These are phyloP conservation scores for Ogataea nakhonphanomensis DNA, from an alignment of 805 yeast species.

Conservation along the genomic window DNA sequence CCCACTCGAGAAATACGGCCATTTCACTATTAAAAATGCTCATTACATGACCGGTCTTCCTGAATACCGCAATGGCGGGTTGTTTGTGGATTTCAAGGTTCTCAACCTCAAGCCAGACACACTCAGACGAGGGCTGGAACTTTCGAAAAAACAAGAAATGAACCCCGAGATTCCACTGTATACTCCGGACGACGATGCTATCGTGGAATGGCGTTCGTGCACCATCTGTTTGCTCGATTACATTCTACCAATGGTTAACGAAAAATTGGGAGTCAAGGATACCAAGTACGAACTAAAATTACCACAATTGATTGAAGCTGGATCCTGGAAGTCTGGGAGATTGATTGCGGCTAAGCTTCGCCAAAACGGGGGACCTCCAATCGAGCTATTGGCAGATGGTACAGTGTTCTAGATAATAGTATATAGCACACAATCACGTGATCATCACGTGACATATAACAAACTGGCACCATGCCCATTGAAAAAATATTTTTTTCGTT, in stretches of 20 bases:
- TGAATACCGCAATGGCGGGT: conserved; percentile 64
- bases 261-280: conserved; percentile 35
- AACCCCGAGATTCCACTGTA: conserved; percentile 43
- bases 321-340: conserved; percentile 66
- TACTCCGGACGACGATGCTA: conserved; percentile 52
- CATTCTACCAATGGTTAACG: conserved; percentile 50
- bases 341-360: conserved; percentile 52
- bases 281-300: conserved; percentile 36
- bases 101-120: conserved; percentile 44
- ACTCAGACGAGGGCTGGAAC: conserved; percentile 35
- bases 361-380: conserved; percentile 58
- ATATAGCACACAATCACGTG: conserved; percentile 1
- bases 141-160: conserved; percentile 31
- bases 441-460: conserved; percentile 11
- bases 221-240: conserved; percentile 56
- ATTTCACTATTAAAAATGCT: conserved; percentile 38
- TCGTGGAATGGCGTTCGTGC: conserved; percentile 66
- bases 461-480: neutral
- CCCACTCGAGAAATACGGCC: conserved; percentile 47
- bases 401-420: conserved; percentile 47
- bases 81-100: conserved; percentile 54
- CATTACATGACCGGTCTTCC: conserved; percentile 53
- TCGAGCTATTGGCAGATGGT: conserved; percentile 59
- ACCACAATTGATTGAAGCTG: conserved; percentile 65
- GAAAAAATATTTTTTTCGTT: conserved; percentile 3